Base-by-base conservation (phyloP, 176 grass and related monocot genomes). In the Saccharum spontaneum region DNA sequence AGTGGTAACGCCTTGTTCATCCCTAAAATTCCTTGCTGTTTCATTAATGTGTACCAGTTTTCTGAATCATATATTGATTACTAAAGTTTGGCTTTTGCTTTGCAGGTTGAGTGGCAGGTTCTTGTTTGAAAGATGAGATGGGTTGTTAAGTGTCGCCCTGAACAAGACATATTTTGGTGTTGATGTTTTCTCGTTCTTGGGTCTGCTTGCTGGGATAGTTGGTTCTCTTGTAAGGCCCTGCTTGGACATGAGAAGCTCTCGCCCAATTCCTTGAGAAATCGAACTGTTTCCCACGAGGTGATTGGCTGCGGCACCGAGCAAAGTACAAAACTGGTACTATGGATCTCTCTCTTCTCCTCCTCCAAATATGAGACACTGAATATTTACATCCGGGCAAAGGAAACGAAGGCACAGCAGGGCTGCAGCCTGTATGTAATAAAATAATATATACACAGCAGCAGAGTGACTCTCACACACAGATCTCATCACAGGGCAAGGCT, bases 351-450 rank as follows among this genome's bases (percentile, higher is more conserved):
- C 10, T 15, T 31, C 62, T 65, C 5, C 11, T 57, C n/a, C 13
- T 69, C 9, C 8, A 77, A 82, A 71, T 34, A 41, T 9, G 71
- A 85, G 81, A 50, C 83, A 77, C 78, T 63, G 62, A 63, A 77
- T 82, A 86, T 90, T 85, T 90, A 86, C 83, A 86, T 36, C 31
- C 59, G 41, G 8, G 8, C 44, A 50, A 49, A 49, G 41, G 4
- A 76, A 57, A 55, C 23, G 49, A 57, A 75, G 60, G 23, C 11
- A 45, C 63, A 33, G 72, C 71, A 54, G 41, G 39, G 66, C 70
- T 74, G 38, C 54, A 60, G 22, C 59, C 59, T 61, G n/a, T 60
- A 23, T 60, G 22, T 26, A 28, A 28, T 26, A 31, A 4, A 28
- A 28, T 26, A 31, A 4, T 65, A 31, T 65, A 49, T 82, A 57